Percentiles rank a stretch among this genome's conserved stretches.
Conservation (phyloP, 2,329 filamentous ascomycete species). For the Clarireedia paspali region DNA sequence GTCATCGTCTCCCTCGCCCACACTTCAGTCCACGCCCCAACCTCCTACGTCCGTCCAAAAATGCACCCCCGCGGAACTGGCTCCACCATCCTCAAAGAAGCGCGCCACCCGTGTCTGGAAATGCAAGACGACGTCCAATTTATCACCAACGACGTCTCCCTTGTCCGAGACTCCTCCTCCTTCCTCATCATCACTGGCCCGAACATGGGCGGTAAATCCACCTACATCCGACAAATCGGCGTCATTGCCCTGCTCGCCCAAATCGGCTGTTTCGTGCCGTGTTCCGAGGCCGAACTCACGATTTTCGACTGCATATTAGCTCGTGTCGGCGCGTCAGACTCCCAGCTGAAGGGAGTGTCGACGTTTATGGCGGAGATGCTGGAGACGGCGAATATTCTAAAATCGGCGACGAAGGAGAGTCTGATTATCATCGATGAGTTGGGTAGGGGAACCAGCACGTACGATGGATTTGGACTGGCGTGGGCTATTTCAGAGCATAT, state of each 20-base stretch:
- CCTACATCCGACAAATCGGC: slow-evolving; percentile 94
- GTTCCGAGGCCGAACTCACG: slow-evolving; percentile 79
- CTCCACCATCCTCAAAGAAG: slow-evolving; percentile 83
- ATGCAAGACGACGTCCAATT: slow-evolving; percentile 98
- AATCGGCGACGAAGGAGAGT: slow-evolving; percentile 89
- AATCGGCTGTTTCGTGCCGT: slow-evolving; percentile 92
- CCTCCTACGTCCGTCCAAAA: slow-evolving; percentile 81
- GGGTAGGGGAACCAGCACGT: slow-evolving; percentile 92
- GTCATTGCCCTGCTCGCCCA: slow-evolving; percentile 97
- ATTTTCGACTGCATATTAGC: slow-evolving; percentile 97
- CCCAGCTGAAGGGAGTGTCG: slow-evolving; percentile 92
- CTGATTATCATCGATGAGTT: slow-evolving; percentile 98
- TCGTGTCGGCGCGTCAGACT: slow-evolving; percentile 90
- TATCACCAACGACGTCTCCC: slow-evolving; percentile 91
- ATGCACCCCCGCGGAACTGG: slow-evolving; percentile 85
- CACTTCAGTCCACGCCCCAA: slow-evolving; percentile 85
- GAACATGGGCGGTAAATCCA: slow-evolving; percentile 99
- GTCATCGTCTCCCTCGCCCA: slow-evolving; percentile 93
- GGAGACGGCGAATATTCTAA: slow-evolving; percentile 96
- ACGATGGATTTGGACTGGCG: slow-evolving; percentile 96
- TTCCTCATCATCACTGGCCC: slow-evolving; percentile 76
- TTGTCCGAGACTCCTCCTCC: slow-evolving; percentile 70
- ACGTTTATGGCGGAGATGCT: slow-evolving; percentile 99
- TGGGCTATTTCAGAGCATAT: slow-evolving; percentile 99
- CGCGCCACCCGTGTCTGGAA: slow-evolving; percentile 94